These are phyloP conservation scores for Venturia asperata DNA, from an alignment of 2,329 filamentous ascomycete genomes.

Conservation along the genomic window DNA sequence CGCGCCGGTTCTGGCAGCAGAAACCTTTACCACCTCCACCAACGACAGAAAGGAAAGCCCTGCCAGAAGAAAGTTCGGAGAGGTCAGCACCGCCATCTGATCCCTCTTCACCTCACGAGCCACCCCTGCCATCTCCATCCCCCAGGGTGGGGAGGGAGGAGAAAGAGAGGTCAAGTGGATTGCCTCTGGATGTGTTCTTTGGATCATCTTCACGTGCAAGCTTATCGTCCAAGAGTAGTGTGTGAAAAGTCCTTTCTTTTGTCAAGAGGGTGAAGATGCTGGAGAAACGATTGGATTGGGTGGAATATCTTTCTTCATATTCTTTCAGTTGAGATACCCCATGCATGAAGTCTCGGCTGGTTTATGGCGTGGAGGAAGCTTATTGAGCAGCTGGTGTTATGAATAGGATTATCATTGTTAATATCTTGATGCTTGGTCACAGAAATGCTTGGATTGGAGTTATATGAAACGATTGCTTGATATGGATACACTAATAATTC, in stretches of 20 bases:
- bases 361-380: too few species aligned
- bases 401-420: too few species aligned
- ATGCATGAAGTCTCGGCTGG: neutral
- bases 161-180: neutral
- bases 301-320: neutral
- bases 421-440: too few species aligned
- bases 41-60: neutral
- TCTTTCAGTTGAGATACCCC: neutral
- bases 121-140: neutral
- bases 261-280: neutral
- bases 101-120: neutral
- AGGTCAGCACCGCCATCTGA: neutral
- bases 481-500: too few species aligned
- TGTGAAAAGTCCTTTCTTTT: neutral
- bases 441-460: too few species aligned
- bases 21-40: neutral
- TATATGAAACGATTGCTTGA: too few species aligned
- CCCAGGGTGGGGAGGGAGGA: neutral
- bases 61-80: neutral
- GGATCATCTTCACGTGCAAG: neutral
- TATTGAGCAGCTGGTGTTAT: too few species aligned
- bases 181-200: neutral
- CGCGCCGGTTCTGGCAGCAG: conserved; percentile 4
- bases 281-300: neutral
- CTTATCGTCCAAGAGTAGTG: neutral